Conservation (phyloP, 1,284 basidiomycete genomes). For the Naganishia cerealis region DNA sequence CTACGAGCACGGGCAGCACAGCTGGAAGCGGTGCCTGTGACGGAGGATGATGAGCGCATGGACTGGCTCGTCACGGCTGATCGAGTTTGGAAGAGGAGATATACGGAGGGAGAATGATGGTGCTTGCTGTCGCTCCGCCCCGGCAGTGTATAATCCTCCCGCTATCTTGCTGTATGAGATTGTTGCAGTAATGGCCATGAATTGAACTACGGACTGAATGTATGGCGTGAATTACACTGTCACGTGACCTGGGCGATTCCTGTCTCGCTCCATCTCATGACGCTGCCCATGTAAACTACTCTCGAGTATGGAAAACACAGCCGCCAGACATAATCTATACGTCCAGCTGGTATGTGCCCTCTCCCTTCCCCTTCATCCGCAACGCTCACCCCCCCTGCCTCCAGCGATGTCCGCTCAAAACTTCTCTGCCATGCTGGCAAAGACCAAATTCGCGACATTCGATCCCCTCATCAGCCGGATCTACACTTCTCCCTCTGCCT, state of each 20-base stretch:
- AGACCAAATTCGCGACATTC: slow-evolving; percentile 48
- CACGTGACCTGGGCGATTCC: no score
- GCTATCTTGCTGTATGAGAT: no score
- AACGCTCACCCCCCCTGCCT: neutral
- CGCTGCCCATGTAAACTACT: neutral
- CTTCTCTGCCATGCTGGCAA: slow-evolving; percentile 49
- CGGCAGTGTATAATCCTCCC: no score
- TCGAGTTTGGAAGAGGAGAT: neutral
- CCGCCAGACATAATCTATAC: neutral
- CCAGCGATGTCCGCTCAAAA: slow-evolving; percentile 33
- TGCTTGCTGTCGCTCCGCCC: no score
- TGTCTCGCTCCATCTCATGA: slow-evolving; percentile 5
- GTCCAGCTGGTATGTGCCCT: neutral
- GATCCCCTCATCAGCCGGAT: slow-evolving; percentile 52
- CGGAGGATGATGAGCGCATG: slow-evolving; percentile 31
- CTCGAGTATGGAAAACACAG: neutral
- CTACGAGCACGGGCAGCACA: slow-evolving; percentile 1
- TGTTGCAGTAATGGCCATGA: no score
- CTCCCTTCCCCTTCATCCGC: neutral
- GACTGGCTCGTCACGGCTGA: slow-evolving; percentile 30
- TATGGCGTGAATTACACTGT: no score
- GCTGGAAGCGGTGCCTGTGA: slow-evolving; percentile 21
- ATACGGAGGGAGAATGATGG: no score
- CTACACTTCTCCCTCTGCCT: slow-evolving; percentile 48
- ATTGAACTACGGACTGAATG: no score